Percentiles rank a stretch among this genome's conserved stretches.
Evolutionary conservation across 2,329 filamentous ascomycete species (phyloP).

Genomic region (Stemphylium beticola): DNA sequence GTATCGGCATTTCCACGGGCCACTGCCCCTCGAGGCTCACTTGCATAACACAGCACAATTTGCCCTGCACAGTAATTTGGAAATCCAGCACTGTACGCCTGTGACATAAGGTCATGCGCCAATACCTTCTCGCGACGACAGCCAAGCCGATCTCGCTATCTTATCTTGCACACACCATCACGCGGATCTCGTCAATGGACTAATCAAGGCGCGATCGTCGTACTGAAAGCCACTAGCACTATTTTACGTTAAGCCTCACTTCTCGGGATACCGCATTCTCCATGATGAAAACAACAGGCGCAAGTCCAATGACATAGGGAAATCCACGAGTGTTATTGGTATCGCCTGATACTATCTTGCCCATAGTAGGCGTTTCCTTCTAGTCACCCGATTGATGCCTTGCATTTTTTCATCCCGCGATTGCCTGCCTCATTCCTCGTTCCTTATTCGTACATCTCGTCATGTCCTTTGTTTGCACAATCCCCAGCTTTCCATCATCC

Average conservation of each 20-base stretch:
- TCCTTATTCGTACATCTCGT: slow-evolving; percentile 4
- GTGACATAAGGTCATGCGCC: background rate
- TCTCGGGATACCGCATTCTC: background rate
- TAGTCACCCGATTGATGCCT: background rate
- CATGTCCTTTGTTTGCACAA: background rate
- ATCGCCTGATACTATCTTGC: background rate
- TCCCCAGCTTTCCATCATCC: background rate
- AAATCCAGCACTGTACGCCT: background rate
- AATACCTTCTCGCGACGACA: background rate
- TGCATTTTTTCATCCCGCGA: background rate
- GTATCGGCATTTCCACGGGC: background rate
- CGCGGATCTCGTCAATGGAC: background rate
- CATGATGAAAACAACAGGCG: background rate
- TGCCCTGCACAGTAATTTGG: background rate
- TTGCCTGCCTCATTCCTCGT: background rate
- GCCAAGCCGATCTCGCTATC: background rate
- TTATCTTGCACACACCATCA: background rate
- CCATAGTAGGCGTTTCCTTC: background rate
- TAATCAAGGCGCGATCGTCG: background rate
- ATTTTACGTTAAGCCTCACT: background rate
- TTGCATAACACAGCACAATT: background rate
- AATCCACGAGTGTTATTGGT: background rate
- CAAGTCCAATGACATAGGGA: background rate
- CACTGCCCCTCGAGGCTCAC: background rate
- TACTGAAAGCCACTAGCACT: background rate